Base-by-base conservation (phyloP, 1,284 basidiomycete genomes). In the Blastosporella zonata region DNA sequence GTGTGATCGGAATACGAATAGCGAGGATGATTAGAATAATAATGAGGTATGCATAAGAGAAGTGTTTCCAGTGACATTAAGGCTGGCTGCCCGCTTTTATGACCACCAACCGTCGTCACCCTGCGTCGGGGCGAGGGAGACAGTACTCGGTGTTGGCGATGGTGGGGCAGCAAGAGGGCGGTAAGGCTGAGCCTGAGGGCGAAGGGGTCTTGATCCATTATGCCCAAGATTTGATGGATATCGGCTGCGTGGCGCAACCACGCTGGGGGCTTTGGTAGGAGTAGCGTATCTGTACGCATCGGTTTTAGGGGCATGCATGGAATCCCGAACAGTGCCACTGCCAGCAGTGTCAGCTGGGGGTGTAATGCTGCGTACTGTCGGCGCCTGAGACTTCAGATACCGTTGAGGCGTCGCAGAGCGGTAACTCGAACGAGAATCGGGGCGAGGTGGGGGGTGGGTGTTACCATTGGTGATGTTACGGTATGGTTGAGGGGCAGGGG, bases 51-150 rank as follows among this genome's bases (percentile, higher is more conserved):
- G 36, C 27, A 51, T 51, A 39, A 41, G 28, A 43, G 31, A 34
- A 4, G 25, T 10, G n/a, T 21, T 37, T 37, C 31, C 33, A 51
- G 39, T n/a, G 42, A 40, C 12, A 45, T 9, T 2, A 10, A 15
- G 37, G 42, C 12, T n/a, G 29, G 43, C 29, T 25, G 29, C n/a
- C n/a, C n/a, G n/a, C 36, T 40, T 57, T 67, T 74, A 86, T 55
- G 68, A 68, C 74, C 78, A 91, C 89, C 88, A 91, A 27, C 88
- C 89, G 43, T 90, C 84, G 1, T 81, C 74, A 37, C 79, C 79
- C 47, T 80, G 70, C 0, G 85, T 89, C 6, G 83, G 84, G 13
- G 81, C 75, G 29, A 77, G 69, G n/a, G 86, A 87, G 13, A 84
- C 82, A 8, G 71, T 77, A 58, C 88, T 90, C 17, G 82, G 82